These are phyloP conservation scores for Tolypocladium inflatum DNA, from an alignment of 2,329 filamentous ascomycete species.

Conservation along the genomic window DNA sequence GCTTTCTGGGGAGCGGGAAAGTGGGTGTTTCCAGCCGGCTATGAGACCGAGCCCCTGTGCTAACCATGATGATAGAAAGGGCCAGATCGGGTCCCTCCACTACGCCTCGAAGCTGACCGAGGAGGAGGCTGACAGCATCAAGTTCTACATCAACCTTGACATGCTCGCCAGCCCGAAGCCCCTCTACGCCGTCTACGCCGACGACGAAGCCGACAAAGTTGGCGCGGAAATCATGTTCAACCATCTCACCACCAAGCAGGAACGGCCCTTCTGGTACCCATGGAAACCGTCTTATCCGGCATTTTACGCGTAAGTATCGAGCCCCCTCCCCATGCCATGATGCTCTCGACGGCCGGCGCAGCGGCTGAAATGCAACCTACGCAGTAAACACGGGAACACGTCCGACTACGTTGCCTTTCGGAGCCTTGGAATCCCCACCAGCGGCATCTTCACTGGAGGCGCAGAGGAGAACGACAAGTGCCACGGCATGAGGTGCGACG, in stretches of 20 bases:
- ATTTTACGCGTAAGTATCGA: no score
- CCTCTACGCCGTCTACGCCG: conserved; percentile 28
- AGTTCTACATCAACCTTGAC: conserved; percentile 61
- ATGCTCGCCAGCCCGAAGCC: conserved; percentile 46
- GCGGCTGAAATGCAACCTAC: not conserved
- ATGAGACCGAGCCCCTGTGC: not conserved
- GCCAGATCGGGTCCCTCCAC: conserved; percentile 31
- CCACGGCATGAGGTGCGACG: not conserved
- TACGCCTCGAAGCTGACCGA: conserved; percentile 26
- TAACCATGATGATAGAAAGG: conserved; percentile 14
- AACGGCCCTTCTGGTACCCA: no score
- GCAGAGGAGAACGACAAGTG: conserved; percentile 7
- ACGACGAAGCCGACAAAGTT: conserved; percentile 25
- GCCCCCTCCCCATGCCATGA: no score
- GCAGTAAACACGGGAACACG: not conserved
- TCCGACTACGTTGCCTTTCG: conserved; percentile 31
- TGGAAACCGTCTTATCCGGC: no score
- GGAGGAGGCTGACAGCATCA: conserved; percentile 42
- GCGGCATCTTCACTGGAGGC: conserved; percentile 31
- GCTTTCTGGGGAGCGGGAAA: conserved; percentile 30
- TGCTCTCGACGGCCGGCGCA: no score
- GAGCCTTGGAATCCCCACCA: conserved; percentile 27
- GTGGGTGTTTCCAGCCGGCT: conserved; percentile 10
- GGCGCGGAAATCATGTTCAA: conserved; percentile 15
- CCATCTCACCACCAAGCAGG: no score